Conservation (phyloP, 2,329 filamentous ascomycete species). For the Fusarium sp. region DNA sequence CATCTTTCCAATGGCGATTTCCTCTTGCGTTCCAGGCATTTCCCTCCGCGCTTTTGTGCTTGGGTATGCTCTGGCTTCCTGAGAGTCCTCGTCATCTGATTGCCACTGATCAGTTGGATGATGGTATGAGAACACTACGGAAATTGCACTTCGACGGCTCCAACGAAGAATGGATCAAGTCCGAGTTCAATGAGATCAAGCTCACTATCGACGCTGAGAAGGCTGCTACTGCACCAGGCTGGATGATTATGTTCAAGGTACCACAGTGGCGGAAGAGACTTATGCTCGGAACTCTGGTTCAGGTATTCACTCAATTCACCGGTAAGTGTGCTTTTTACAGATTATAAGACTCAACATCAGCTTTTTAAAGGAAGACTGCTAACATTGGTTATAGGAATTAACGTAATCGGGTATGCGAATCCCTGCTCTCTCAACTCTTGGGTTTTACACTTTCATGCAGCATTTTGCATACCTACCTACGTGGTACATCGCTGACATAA, state of each 20-base stretch:
- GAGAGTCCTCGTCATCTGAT: conserved; percentile 48
- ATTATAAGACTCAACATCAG: background rate
- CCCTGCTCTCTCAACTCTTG: background rate
- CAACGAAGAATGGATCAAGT: conserved; percentile 67
- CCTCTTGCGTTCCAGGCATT: conserved; percentile 45
- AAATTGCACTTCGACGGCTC: conserved; percentile 65
- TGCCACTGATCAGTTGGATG: conserved; percentile 54
- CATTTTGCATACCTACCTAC: background rate
- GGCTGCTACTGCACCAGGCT: conserved; percentile 54
- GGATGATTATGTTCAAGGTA: conserved; percentile 68
- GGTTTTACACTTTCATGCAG: background rate
- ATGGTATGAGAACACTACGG: conserved; percentile 55
- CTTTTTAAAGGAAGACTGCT: background rate
- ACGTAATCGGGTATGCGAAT: conserved; percentile 60
- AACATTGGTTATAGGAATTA: conserved; percentile 52
- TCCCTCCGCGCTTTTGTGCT: conserved; percentile 35
- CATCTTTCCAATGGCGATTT: conserved; percentile 52
- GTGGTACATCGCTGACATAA: background rate
- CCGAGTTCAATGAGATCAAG: conserved; percentile 68
- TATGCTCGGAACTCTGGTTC: conserved; percentile 68
- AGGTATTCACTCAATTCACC: conserved; percentile 68
- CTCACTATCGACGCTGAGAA: conserved; percentile 61
- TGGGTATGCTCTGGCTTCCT: conserved; percentile 46
- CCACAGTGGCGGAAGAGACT: conserved; percentile 67
- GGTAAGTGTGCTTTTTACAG: conserved; percentile 39